Base-by-base conservation (phyloP, 371 early-diverging fungal genomes). In the Apophysomyces ossiformis region DNA sequence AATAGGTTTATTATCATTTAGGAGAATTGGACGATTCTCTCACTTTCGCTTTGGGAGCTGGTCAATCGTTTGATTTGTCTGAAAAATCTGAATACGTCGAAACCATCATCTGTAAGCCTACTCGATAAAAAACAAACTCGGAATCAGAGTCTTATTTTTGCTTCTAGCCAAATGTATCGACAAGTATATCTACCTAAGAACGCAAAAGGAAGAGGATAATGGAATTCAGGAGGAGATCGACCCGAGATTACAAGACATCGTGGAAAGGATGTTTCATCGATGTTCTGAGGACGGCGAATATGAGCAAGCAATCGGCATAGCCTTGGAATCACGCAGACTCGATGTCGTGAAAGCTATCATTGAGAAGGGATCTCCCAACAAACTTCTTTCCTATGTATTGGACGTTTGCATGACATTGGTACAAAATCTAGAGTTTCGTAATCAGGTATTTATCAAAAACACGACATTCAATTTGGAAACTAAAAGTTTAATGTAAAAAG, bases 21-120 rank as follows among this genome's bases (percentile, higher is more conserved):
- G 98, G 97, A 58, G 98, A 96, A 71, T 92, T 91, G 63, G 95
- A 98, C 57, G 97, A 98, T 56, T 96, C 98, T 4, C 81, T 98
- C 60, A 85, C 87, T 36, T 98, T 96, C 88, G 99, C 99, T 12
- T 82, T 99, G 44, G 96, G 95, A 38, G 97, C 99, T n/a, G 97
- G 93, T 43, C 75, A 90, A 68, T 80, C 91, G 47, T 96, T 98
- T 81, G 92, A 97, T 70, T 76, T 91, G 43, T 72, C 86, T 8
- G 88, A 88, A 35, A 87, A 88, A 54, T 90, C 90, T 8, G 92
- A 96, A 82, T 98, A 92, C 69, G 93, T 95, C 21, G 93, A 95
- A 70, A 98, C 98, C 13, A 94, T 97, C 61, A 91, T 97, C 58
- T 87, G 95, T 96, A 87, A 75, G 84, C 66, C 16, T 13, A 50